These are phyloP conservation scores for Misopates orontium DNA, from an alignment of 257 asterid genomes.

Conservation along the genomic window DNA sequence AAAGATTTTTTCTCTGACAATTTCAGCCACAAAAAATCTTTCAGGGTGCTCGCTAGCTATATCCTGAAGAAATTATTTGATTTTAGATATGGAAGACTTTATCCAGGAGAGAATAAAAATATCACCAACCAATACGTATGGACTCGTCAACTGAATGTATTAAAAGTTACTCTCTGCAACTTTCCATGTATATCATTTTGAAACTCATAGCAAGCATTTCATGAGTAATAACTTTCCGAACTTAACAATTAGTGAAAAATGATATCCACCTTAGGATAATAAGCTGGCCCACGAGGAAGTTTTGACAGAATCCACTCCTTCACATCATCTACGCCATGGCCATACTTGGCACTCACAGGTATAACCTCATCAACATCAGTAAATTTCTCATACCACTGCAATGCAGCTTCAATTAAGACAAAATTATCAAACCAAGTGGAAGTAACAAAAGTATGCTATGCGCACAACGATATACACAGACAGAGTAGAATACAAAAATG, in stretches of 20 bases:
- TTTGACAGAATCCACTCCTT: slow-evolving; percentile 95
- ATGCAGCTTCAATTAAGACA: slow-evolving; percentile 12
- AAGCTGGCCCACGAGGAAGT: slow-evolving; percentile 89
- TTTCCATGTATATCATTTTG: slow-evolving; percentile 3
- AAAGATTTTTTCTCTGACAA: slow-evolving; percentile 89
- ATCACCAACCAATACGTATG: background rate
- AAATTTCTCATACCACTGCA: slow-evolving; percentile 95
- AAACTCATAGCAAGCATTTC: slow-evolving; percentile 20
- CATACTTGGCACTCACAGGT: slow-evolving; percentile 98
- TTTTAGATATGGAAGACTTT: slow-evolving; percentile 21
- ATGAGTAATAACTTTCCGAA: background rate
- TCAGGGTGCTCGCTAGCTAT: slow-evolving; percentile 97
- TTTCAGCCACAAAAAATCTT: slow-evolving; percentile 91
- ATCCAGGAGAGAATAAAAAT: background rate
- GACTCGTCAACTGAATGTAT: background rate
- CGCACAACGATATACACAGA: slow-evolving; percentile 9
- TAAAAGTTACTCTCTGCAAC: background rate
- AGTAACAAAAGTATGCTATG: slow-evolving; percentile 3
- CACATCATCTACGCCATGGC: slow-evolving; percentile 91
- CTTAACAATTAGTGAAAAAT: background rate
- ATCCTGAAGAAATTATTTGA: slow-evolving; percentile 52
- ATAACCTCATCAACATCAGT: slow-evolving; percentile 90
- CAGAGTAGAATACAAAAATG: slow-evolving; percentile 1
- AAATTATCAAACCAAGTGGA: background rate
- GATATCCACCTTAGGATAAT: slow-evolving; percentile 76